Evolutionary conservation across 116 monocot species (phyloP), one percentile per base, ranked within the genome.

Genomic region (Papilionanthe hybrid): DNA sequence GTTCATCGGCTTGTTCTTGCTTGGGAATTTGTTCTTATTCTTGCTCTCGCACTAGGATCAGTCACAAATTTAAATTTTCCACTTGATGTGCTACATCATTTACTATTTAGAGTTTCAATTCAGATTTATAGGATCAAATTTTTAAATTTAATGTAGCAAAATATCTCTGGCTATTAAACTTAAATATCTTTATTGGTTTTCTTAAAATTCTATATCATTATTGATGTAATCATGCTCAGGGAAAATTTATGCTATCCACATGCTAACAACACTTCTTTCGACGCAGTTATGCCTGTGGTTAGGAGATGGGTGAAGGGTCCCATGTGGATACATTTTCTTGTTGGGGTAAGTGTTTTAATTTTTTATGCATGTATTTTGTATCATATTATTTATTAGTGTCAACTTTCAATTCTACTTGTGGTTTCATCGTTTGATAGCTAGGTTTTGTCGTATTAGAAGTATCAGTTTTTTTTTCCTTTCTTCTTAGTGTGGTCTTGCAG

Each of bases 291-390:
- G 93, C 96, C 96, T 47, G 32, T 96, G 72, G 92, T 96, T 17
- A 85, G 83, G 30, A 88, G 86, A 67, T 92, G 73, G 58, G 86
- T 93, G 47, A 91, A 87, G 77, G 93, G 96, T 41, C 96, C 96
- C 1, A 93, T 96, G 96, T 93, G 93, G 93, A n/a, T 92, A 27
- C 96, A 92, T 81, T 96, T 90, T 68, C 84, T 96, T 83, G 76
- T 93, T 85, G 93, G 96, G 42, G 95, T 95, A 80, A 91, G 92
- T 83, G 77, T 65, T 56, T 55, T 29, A 58, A 30, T 81, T 9
- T 30, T 42, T 44, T 60, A 6, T 48, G 4, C 9, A 42, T 74
- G 66, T 17, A 15, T 30, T 75, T 27, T 42, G 23, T 44, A n/a
- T 44, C 8, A 20, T 73, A 20, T 42, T 73, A 11, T 43, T 30